Percentiles rank a stretch among this genome's conserved stretches.
These are phyloP conservation scores for Giardia duodenalis DNA, from an alignment of 208 protist genomes.

Conservation along the genomic window DNA sequence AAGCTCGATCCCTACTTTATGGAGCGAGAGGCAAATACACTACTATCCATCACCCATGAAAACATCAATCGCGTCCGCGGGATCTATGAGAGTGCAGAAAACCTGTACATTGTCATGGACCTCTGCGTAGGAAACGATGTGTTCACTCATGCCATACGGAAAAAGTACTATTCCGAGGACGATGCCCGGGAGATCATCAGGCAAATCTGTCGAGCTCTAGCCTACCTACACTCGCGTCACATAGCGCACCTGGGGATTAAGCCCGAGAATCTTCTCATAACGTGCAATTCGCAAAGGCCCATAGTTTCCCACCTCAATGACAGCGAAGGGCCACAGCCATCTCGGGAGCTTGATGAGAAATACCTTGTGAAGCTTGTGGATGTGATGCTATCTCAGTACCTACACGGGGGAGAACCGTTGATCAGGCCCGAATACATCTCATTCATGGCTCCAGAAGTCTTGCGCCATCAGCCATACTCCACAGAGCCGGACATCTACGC, in stretches of 20 bases:
- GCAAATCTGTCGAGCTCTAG: background rate
- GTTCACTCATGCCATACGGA: background rate
- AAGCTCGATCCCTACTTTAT: background rate
- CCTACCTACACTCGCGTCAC: background rate
- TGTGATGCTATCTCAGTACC: background rate
- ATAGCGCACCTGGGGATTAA: background rate
- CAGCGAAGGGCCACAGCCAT: no score
- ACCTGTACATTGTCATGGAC: background rate
- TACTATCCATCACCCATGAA: background rate
- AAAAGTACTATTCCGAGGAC: slow-evolving; percentile 26
- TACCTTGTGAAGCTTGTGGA: background rate
- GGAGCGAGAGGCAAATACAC: background rate
- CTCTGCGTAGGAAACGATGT: background rate
- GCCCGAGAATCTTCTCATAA: slow-evolving; percentile 15
- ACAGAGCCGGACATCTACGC: background rate
- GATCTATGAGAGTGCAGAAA: background rate
- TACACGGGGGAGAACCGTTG: background rate
- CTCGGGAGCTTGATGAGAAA: background rate
- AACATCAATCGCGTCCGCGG: background rate
- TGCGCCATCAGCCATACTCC: background rate
- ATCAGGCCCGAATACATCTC: background rate
- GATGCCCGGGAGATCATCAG: background rate
- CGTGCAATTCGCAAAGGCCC: background rate
- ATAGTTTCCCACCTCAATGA: background rate
- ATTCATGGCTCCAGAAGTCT: background rate